Base-by-base conservation (phyloP, 176 grass and related monocot species). In the Pontederia paniculata region DNA sequence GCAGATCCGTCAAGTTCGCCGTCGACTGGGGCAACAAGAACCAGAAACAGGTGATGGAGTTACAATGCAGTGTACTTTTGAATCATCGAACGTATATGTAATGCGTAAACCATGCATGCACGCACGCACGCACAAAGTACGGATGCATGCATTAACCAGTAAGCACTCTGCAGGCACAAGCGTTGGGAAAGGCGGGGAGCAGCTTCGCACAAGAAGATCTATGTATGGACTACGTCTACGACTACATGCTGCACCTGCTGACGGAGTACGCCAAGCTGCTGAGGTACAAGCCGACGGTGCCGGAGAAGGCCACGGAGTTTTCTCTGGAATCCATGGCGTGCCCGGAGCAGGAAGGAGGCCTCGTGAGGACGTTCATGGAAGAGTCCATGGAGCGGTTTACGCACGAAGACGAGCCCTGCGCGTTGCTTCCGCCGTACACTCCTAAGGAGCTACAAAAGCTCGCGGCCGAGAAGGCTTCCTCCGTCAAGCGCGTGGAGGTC, bases 181-280 rank as follows among this genome's bases (percentile, higher is more conserved):
- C 68, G 10, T 78, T 94, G 9, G 88, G 67, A 5, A 21, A 21
- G 44, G 22, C 42, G 4, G 83, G 83, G 2, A 88, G 83, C 59
- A 52, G 12, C 12, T 94, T 88, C 69, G 50, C 76, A 0, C 47
- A 62, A 44, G 70, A 78, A 8, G 68, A 84, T 7, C 23, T 94
- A 20, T 55, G 25, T 42, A 88, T 94, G 83, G 80, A 88, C 25
- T 78, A 81, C 45, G 83, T 94, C 0, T 94, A 94, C 17, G 80
- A 94, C 54, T 94, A 94, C 80, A 88, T 94, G 88, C 21, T 94
- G 48, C 88, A 94, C 58, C 71, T 76, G 75, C 43, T 94, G 17
- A 81, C 23, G 9, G 45, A 74, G 50, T 94, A 88, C 57, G 80
- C 88, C 4, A 41, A 21, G 2, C 71, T 94, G 44, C 70, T 81